Evolutionary conservation across 805 yeast genomes (phyloP), one percentile per base, ranked within the genome.

Genomic region (Lipomyces sp.): DNA sequence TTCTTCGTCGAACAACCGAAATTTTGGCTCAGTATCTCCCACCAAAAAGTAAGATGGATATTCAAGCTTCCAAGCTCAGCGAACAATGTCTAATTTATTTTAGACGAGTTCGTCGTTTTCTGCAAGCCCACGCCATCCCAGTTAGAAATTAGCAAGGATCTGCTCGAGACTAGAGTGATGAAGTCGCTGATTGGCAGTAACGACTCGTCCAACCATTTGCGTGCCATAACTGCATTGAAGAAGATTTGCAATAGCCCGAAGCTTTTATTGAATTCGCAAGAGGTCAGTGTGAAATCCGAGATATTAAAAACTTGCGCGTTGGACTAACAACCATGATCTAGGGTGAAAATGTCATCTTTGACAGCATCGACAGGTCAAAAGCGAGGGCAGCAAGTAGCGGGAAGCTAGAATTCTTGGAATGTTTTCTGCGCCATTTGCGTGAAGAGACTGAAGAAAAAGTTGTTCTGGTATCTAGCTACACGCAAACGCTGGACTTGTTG

Each of bases 221-320:
- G 82, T 1, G 70, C 88, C 43, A 90, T 91, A 16, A 83, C 86
- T 13, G 66, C 81, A 26, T 78, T 87, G 63, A 81, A 87, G 58
- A 90, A 90, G 62, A 75, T 88, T 1, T 87, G 96, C 65, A 90
- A 87, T 61, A 83, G 95, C 0, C 95, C 96, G 0, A 71, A 81
- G 0, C 70, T 90, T 29, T 62, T 85, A 14, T 24, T 43, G 18
- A 44, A 43, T 18, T 6, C 41, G 16, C 14, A 22, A 33, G 51
- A 43, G 18, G 50, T 47, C 28, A 24, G 50, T 45, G 14, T 10
- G 23, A 21, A 37, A 8, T 18, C 21, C 11, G 36, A 7, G n/a
- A 31, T 31, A 13, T 22, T 26, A 21, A 41, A 11, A 7, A 13
- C 19, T 26, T 13, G 7, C 8, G 11, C 14, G 24, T 22, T 10